These are phyloP conservation scores for Lactifluus subvellereus DNA, from an alignment of 768 basidiomycete genomes.

Conservation along the genomic window DNA sequence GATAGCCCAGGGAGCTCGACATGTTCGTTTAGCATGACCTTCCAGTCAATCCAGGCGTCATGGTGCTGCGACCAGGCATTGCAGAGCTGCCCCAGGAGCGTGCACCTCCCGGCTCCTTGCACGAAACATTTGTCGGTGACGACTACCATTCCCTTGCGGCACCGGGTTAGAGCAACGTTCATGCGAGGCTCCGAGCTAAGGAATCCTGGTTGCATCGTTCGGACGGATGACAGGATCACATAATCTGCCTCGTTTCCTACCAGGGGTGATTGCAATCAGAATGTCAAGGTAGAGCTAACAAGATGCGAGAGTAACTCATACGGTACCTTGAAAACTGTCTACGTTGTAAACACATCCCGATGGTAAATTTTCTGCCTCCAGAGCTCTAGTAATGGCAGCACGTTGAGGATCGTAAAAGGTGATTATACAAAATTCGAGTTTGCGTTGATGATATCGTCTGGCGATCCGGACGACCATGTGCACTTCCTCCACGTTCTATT, in stretches of 20 bases:
- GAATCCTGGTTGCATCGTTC: conserved; percentile 43
- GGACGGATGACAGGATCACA: conserved; percentile 45
- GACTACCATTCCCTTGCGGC: conserved; percentile 42
- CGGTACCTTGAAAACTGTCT: conserved; percentile 14
- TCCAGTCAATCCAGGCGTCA: conserved; percentile 31
- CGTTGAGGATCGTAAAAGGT: conserved; percentile 53
- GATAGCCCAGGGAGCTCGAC: conserved; percentile 1
- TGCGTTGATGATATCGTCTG: conserved; percentile 1
- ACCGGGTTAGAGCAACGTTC: conserved; percentile 41
- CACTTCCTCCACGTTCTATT: conserved; percentile 12
- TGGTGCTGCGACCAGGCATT: conserved; percentile 27
- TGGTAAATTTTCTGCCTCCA: conserved; percentile 34
- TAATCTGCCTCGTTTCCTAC: conserved; percentile 49
- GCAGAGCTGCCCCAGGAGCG: conserved; percentile 40
- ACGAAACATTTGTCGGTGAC: conserved; percentile 43
- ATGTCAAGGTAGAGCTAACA: not conserved
- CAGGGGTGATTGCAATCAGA: not conserved
- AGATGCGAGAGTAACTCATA: too few relatives aligned
- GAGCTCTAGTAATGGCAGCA: conserved; percentile 34
- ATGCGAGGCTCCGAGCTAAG: conserved; percentile 39
- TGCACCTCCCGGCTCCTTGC: conserved; percentile 29
- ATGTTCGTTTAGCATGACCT: not conserved
- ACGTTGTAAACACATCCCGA: conserved; percentile 25
- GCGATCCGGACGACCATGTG: conserved; percentile 9
- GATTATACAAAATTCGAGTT: conserved; percentile 40